phyloP scores from a whole-genome alignment of 2,329 filamentous ascomycete species.

The Apiospora pterosperma region DNA sequence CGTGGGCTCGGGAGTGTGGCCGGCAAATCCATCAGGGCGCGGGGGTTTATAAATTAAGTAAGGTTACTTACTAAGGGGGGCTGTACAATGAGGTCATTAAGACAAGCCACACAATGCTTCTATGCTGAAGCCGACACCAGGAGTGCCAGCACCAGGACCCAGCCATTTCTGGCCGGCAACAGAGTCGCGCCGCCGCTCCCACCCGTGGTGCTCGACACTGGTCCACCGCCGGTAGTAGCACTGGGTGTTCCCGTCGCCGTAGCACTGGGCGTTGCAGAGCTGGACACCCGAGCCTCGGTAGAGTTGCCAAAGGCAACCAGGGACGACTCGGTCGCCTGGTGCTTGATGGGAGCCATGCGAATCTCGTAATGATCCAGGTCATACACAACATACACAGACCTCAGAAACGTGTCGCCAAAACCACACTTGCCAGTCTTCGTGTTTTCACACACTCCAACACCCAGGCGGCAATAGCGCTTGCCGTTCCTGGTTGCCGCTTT shows the following conservation, averaged over 20 bases:
- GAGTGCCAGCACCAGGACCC: neutral
- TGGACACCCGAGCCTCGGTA: neutral
- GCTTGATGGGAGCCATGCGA: constrained; percentile 4
- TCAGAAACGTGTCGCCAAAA: constrained; percentile 4
- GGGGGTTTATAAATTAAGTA: neutral
- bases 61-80: no score
- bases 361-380: constrained; percentile 4
- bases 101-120: neutral
- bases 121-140: neutral
- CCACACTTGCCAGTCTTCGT: neutral
- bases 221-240: neutral
- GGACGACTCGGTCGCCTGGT: constrained; percentile 1
- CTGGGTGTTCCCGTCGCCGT: neutral
- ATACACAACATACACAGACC: constrained; percentile 5
- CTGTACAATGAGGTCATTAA: neutral
- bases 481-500: neutral
- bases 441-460: neutral
- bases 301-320: neutral
- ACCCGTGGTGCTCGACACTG: neutral
- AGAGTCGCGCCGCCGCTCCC: neutral
- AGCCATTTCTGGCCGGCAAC: neutral
- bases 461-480: neutral
- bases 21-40: neutral
- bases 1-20: neutral
- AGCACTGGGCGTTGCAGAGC: neutral